These are phyloP conservation scores for Globisporangium canariense DNA, from an alignment of 352 stramenopile species.

Conservation along the genomic window DNA sequence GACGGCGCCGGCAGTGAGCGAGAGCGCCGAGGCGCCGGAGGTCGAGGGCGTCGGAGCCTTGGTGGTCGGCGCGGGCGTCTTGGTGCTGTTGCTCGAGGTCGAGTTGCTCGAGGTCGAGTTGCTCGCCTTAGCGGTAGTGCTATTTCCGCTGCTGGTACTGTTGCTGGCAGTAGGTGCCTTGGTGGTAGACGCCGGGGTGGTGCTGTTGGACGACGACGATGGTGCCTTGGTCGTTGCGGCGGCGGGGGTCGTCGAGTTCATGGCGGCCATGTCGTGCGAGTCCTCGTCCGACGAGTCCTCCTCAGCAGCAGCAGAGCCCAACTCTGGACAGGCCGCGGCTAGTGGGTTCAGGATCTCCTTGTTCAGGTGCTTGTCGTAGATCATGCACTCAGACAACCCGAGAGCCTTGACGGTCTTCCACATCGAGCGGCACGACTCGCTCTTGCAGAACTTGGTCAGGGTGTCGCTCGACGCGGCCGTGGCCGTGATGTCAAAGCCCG, in stretches of 20 bases:
- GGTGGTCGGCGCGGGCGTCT: neutral
- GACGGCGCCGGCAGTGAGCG: neutral
- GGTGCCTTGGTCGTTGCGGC: conserved; percentile 3
- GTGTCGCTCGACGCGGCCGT: neutral
- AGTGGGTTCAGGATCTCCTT: conserved; percentile 1
- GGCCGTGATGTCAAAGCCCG: conserved; percentile 1
- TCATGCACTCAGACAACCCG: conserved; percentile 1
- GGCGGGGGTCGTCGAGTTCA: neutral
- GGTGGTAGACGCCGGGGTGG: neutral
- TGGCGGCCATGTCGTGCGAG: neutral
- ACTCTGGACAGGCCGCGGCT: neutral
- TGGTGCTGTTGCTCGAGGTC: neutral
- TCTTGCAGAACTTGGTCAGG: conserved; percentile 5
- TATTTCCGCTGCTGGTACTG: neutral
- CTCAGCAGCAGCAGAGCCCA: neutral
- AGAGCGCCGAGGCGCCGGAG: conserved; percentile 1
- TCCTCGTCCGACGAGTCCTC: neutral
- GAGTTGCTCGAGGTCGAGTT: neutral
- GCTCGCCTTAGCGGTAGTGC: neutral
- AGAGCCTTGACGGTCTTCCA: conserved; percentile 1
- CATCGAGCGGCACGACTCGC: neutral
- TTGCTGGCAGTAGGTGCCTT: neutral
- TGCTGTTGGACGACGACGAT: conserved; percentile 3
- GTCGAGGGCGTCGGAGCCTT: neutral
- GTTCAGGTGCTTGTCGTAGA: conserved; percentile 6